Percentiles rank a stretch among this genome's conserved stretches.
phyloP scores from a whole-genome alignment of 192 early-diverging fungal genomes.

The Rhizoclosmatium globosum region DNA sequence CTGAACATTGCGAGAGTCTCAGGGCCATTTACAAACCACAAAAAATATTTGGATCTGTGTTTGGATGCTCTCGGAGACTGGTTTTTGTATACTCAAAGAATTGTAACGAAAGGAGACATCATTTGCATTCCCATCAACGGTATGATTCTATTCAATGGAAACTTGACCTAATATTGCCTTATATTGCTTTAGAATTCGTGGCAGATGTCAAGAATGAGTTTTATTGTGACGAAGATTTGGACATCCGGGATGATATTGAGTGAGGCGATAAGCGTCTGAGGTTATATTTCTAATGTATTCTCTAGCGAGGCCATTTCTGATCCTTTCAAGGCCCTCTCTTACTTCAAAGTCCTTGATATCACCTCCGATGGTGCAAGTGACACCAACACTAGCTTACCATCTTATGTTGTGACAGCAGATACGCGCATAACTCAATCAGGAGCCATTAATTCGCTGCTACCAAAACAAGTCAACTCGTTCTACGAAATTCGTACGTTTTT shows the following conservation, averaged over 20 bases:
- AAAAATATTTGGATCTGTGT: constrained; percentile 62
- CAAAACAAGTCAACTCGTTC: constrained; percentile 31
- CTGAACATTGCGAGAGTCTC: constrained; percentile 74
- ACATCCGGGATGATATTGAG: constrained; percentile 45
- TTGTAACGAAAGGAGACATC: constrained; percentile 76
- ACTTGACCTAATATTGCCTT: constrained; percentile 48
- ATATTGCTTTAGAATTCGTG: constrained; percentile 41
- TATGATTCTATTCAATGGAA: constrained; percentile 35
- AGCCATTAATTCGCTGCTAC: constrained; percentile 65
- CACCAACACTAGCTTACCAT: constrained; percentile 24
- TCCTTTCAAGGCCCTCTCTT: constrained; percentile 47
- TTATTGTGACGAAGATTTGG: constrained; percentile 48
- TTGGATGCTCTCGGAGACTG: constrained; percentile 66
- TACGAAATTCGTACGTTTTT: constrained; percentile 24
- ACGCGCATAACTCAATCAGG: constrained; percentile 75
- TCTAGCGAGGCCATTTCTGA: neutral
- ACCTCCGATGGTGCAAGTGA: constrained; percentile 12
- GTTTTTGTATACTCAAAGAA: constrained; percentile 68
- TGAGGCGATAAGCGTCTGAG: neutral
- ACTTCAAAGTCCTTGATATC: constrained; percentile 63
- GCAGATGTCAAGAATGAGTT: constrained; percentile 27
- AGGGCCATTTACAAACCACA: constrained; percentile 67
- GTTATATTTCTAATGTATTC: neutral
- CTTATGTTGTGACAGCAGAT: constrained; percentile 55
- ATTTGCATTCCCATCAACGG: constrained; percentile 71